Percentiles rank a stretch among this genome's conserved stretches.
phyloP scores from a whole-genome alignment of 306 rosid species.

The Gastrolobium bilobum region DNA sequence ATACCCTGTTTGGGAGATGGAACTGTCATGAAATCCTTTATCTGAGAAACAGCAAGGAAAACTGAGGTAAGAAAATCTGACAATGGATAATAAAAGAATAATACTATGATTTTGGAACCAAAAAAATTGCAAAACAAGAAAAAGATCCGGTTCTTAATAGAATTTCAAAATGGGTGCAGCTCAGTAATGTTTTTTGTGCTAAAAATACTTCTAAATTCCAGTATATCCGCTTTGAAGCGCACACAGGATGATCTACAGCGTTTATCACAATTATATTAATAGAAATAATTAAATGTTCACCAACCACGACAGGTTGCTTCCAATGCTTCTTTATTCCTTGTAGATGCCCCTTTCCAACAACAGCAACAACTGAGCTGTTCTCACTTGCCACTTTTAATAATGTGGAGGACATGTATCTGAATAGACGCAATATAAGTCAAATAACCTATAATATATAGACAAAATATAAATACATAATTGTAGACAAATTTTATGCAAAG shows the following conservation, averaged over 20 bases:
- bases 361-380: slow-evolving; percentile 81
- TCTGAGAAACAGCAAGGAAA: slow-evolving; percentile 52
- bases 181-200: slow-evolving; percentile 6
- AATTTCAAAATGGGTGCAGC: neutral
- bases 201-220: slow-evolving; percentile 13
- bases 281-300: slow-evolving; percentile 47
- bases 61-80: slow-evolving; percentile 30
- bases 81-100: neutral
- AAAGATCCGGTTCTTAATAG: neutral
- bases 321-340: slow-evolving; percentile 89
- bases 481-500: slow-evolving; percentile 20
- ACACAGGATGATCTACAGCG: neutral
- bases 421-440: slow-evolving; percentile 26
- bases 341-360: slow-evolving; percentile 95
- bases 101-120: neutral
- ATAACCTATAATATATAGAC: slow-evolving; percentile 16
- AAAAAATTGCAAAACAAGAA: slow-evolving; percentile 17
- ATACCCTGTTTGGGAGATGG: slow-evolving; percentile 58
- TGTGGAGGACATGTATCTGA: slow-evolving; percentile 87
- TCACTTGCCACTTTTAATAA: slow-evolving; percentile 75
- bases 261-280: slow-evolving; percentile 2
- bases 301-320: slow-evolving; percentile 87
- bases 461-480: slow-evolving; percentile 8
- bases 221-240: slow-evolving; percentile 23
- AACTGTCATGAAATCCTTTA: slow-evolving; percentile 76